Conservation (phyloP, 345 rosid genomes). For the Hevea brasiliensis region DNA sequence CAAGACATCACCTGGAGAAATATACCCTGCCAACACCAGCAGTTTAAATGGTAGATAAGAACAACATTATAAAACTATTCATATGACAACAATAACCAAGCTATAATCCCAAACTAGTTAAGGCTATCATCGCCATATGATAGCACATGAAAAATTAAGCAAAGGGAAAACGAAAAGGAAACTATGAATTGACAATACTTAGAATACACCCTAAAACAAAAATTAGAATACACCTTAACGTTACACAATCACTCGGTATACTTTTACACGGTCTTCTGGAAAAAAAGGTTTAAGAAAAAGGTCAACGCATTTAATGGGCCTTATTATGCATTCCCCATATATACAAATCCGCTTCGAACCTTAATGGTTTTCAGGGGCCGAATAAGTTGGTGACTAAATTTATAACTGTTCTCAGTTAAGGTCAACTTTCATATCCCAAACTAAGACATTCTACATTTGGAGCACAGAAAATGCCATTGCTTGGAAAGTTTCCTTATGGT, state of each 20-base stretch:
- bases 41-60: not conserved
- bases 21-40: not conserved
- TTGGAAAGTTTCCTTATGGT: not conserved
- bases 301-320: not conserved
- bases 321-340: no score
- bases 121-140: not conserved
- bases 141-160: not conserved
- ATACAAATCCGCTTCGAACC: no score
- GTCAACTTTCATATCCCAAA: not conserved
- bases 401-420: not conserved
- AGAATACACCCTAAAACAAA: no score
- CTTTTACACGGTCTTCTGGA: not conserved
- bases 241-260: not conserved
- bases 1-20: constrained; percentile 5
- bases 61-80: no score
- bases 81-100: not conserved
- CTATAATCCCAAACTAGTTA: not conserved
- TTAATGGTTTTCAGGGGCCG: not conserved
- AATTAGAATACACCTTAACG: not conserved
- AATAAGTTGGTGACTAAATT: not conserved
- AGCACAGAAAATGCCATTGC: not conserved
- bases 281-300: no score
- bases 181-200: not conserved
- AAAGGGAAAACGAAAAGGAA: not conserved
- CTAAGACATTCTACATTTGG: not conserved